Conservation (phyloP, 2,329 filamentous ascomycete genomes). For the Trichophyton schoenleinii region DNA sequence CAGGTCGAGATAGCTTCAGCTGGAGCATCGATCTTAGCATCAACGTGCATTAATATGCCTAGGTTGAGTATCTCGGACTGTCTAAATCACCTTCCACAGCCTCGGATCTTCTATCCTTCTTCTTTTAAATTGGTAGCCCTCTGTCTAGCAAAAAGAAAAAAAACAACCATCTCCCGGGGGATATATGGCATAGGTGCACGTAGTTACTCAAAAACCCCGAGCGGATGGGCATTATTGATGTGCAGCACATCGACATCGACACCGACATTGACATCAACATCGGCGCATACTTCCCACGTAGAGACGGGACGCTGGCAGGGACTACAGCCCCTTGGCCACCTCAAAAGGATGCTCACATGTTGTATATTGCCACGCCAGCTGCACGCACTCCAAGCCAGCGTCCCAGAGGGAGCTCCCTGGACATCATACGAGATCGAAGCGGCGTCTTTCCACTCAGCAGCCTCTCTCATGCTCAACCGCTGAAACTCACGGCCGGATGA, state of each 20-base stretch:
- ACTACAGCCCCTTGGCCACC: background rate
- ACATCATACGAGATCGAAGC: background rate
- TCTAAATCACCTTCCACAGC: background rate
- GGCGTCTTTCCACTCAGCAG: too few relatives aligned
- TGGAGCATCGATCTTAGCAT: background rate
- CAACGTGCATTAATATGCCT: background rate
- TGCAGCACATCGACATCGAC: background rate
- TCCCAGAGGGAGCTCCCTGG: background rate
- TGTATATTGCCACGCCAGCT: background rate
- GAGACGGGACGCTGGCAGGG: too few relatives aligned
- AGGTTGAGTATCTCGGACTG: background rate
- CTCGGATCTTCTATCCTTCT: background rate
- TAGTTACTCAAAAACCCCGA: background rate
- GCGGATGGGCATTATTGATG: background rate
- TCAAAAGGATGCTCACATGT: background rate
- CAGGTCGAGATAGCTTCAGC: background rate
- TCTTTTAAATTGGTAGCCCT: background rate
- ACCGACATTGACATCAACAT: background rate
- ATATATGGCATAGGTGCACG: background rate
- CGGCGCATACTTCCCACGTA: too few relatives aligned
- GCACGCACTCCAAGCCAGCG: background rate
- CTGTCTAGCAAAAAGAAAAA: background rate
- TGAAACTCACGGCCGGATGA: background rate
- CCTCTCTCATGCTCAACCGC: too few relatives aligned
- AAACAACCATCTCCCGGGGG: background rate